A percentile compares a stretch with the other conserved stretches of the same genome.
phyloP scores from a whole-genome alignment of 1,284 basidiomycete species.

The Lignosus rhinocerotis region DNA sequence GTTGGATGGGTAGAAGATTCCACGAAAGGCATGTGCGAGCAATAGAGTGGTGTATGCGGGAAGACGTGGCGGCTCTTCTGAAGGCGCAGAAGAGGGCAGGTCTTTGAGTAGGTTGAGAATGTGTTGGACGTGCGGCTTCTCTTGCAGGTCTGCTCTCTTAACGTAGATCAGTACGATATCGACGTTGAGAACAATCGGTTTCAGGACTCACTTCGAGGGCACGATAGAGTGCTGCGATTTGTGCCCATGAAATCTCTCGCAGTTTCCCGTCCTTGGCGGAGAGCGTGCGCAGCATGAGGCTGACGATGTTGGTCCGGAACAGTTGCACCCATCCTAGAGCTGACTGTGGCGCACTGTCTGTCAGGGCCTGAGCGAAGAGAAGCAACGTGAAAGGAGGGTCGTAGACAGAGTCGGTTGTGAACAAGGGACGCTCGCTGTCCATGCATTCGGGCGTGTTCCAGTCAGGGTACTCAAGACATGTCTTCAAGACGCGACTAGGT shows the following conservation, averaged over 20 bases:
- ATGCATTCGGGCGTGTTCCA: constrained; percentile 45
- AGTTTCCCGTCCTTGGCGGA: constrained; percentile 67
- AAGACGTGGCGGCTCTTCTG: constrained; percentile 47
- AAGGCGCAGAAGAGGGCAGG: constrained; percentile 41
- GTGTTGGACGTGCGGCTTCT: constrained; percentile 76
- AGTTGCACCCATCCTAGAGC: constrained; percentile 83
- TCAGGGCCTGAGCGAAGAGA: constrained; percentile 65
- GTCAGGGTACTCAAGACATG: constrained; percentile 73
- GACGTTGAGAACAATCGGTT: neutral
- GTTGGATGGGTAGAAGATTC: constrained; percentile 76
- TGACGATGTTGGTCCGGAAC: constrained; percentile 79
- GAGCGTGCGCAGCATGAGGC: constrained; percentile 73
- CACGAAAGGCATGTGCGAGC: constrained; percentile 76
- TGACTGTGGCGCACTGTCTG: constrained; percentile 55
- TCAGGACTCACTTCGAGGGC: constrained; percentile 50
- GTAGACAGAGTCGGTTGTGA: constrained; percentile 54
- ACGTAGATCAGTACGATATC: neutral
- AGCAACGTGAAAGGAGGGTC: constrained; percentile 82
- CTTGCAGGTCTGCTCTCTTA: constrained; percentile 74
- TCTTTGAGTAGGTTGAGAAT: constrained; percentile 76
- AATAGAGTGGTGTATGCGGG: constrained; percentile 82
- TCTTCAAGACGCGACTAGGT: constrained; percentile 65
- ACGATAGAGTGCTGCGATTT: constrained; percentile 55
- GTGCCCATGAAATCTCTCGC: constrained; percentile 57
- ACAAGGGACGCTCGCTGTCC: constrained; percentile 32